These are phyloP conservation scores for Acacia crassicarpa DNA, from an alignment of 306 rosid species.

Conservation along the genomic window DNA sequence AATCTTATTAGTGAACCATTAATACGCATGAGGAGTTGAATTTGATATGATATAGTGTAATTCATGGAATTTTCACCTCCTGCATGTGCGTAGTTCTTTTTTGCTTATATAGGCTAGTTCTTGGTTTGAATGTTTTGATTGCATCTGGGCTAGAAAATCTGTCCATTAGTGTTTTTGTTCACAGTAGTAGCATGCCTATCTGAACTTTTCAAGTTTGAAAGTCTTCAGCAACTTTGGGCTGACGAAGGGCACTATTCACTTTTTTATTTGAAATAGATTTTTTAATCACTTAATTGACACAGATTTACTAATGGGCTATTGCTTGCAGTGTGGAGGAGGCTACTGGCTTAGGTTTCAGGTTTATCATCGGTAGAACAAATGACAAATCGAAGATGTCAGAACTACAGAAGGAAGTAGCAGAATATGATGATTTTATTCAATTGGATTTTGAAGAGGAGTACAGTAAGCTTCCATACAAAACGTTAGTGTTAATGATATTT, in stretches of 20 bases:
- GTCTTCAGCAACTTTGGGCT: not conserved
- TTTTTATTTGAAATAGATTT: not conserved
- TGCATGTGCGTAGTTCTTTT: not conserved
- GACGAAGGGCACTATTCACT: not conserved
- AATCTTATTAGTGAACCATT: not conserved
- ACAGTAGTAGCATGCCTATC: not conserved
- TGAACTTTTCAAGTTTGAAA: not conserved
- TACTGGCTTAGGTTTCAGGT: slow-evolving; percentile 89
- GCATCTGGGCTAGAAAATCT: not conserved
- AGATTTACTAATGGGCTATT: slow-evolving; percentile 15
- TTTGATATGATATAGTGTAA: not conserved
- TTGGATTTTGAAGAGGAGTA: slow-evolving; percentile 97
- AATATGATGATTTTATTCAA: slow-evolving; percentile 78
- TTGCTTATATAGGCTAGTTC: not conserved
- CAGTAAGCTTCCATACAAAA: slow-evolving; percentile 97
- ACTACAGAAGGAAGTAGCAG: slow-evolving; percentile 68
- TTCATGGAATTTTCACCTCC: not conserved
- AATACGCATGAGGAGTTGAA: not conserved
- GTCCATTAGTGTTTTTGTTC: not conserved
- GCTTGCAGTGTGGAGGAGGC: slow-evolving; percentile 92
- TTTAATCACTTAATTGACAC: not conserved
- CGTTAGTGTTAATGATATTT: slow-evolving; percentile 65
- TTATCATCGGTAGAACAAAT: slow-evolving; percentile 76
- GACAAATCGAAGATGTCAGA: slow-evolving; percentile 72
- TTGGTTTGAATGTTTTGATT: not conserved